Base-by-base conservation (phyloP, 768 basidiomycete genomes). In the Pulveroboletus sp. region DNA sequence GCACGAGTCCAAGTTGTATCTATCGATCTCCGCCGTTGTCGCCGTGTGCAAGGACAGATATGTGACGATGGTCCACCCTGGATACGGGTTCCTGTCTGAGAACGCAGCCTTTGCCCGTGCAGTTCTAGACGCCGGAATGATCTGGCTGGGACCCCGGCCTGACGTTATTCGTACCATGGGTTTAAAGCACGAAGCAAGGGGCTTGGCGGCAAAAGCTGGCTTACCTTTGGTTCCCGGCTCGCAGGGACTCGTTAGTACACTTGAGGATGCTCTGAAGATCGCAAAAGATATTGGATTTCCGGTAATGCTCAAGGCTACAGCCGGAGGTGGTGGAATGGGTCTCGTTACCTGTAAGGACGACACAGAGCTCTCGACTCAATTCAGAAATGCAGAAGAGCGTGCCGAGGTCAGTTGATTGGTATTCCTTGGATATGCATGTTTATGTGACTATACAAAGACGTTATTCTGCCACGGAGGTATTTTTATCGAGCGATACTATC, bases 271-370 rank as follows among this genome's bases (percentile, higher is more conserved):
- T 0, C 43, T 73, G 8, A 50, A 56, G 14, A 60, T 72, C 2
- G 78, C 79, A 10, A 55, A 50, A 8, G 50, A 53, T 5, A 69
- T 82, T 21, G 81, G 81, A 0, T 84, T 71, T 54, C 85, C 84
- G 0, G 72, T 87, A 5, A 78, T 85, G 62, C 61, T 86, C 55
- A 86, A 85, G 62, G 79, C 83, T 1, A 83, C 81, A 1, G 81
- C 80, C 0, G 84, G 83, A 3, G 85, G 84, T 1, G 84, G 85
- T 3, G 85, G 84, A 0, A 80, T 83, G 76, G 84, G 83, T 4
- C 75, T 86, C 58, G 72, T 75, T 7, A 70, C 84, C 27, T 85
- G 83, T 57, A 52, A 57, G 15, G 58, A 69, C 39, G 72, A 71
- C n/a, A 44, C 49, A 0, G 76, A 76, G 28, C 57, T 83, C 18